Conservation (phyloP, 2,329 filamentous ascomycete species). For the Grosmannia serpens region DNA sequence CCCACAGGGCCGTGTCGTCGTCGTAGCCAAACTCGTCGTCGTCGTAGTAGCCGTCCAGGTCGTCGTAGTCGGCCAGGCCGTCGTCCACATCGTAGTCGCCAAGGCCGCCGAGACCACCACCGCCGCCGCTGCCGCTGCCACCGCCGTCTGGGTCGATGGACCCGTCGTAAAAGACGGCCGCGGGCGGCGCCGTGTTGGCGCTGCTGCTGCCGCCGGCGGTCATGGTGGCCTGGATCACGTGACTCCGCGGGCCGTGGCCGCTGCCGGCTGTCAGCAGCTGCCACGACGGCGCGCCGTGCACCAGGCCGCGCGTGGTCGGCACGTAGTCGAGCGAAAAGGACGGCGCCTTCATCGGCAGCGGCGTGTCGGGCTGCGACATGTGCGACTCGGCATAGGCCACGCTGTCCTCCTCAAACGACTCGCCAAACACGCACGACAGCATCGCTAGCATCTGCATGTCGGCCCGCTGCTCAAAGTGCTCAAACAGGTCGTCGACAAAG, state of each 20-base stretch:
- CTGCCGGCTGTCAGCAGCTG: background rate
- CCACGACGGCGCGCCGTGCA: background rate
- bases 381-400: constrained; percentile 46
- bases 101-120: constrained; percentile 35
- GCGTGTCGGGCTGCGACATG: constrained; percentile 47
- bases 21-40: constrained; percentile 35
- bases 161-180: constrained; percentile 9
- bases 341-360: constrained; percentile 52
- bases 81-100: constrained; percentile 33
- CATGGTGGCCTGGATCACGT: too few relatives aligned
- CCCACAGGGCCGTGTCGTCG: constrained; percentile 37
- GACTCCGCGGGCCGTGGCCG: background rate
- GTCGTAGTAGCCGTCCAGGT: constrained; percentile 33
- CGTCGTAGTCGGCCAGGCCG: constrained; percentile 30
- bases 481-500: constrained; percentile 52
- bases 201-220: constrained; percentile 2
- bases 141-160: constrained; percentile 10
- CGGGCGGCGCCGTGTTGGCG: constrained; percentile 3
- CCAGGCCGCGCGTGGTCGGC: constrained; percentile 28
- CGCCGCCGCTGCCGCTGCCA: constrained; percentile 14
- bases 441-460: constrained; percentile 63
- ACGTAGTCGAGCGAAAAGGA: constrained; percentile 58
- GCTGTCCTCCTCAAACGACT: constrained; percentile 47
- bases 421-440: constrained; percentile 58
- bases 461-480: constrained; percentile 48